These are phyloP conservation scores for Miscanthus sacchariflorus DNA, from an alignment of 202 grass and related monocot genomes.

Conservation along the genomic window DNA sequence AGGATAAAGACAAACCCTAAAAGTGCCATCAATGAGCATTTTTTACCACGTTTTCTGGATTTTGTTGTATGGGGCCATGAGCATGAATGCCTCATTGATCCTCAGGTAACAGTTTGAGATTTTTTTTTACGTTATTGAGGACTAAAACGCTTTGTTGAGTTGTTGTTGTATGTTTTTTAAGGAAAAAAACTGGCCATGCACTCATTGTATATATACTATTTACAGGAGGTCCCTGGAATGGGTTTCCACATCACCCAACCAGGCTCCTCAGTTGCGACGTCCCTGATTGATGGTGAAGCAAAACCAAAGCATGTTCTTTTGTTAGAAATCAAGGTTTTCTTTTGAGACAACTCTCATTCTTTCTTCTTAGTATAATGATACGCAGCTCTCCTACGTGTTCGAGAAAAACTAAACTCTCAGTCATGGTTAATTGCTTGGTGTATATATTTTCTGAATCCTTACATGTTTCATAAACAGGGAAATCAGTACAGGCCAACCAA, in stretches of 20 bases:
- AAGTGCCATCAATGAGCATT: constrained; percentile 97
- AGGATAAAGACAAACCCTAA: constrained; percentile 97
- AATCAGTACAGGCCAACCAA: constrained; percentile 95
- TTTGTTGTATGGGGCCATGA: constrained; percentile 96
- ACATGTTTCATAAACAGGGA: constrained; percentile 64
- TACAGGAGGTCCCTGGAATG: constrained; percentile 92
- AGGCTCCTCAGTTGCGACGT: constrained; percentile 93
- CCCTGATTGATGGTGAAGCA: constrained; percentile 94
- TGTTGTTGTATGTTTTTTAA: background rate
- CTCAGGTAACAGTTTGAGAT: constrained; percentile 65
- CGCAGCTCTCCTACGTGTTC: background rate
- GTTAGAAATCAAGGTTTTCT: constrained; percentile 91
- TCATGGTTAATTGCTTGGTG: constrained; percentile 29
- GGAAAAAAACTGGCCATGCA: constrained; percentile 5
- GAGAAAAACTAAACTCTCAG: constrained; percentile 17
- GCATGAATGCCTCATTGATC: constrained; percentile 96
- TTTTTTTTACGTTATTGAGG: constrained; percentile 9
- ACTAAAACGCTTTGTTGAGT: background rate
- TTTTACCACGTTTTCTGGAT: constrained; percentile 91
- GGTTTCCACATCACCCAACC: constrained; percentile 98
- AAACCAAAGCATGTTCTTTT: constrained; percentile 97
- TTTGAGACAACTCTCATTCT: background rate
- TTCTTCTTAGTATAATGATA: background rate
- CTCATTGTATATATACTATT: constrained; percentile 20
- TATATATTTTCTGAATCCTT: constrained; percentile 45